phyloP scores from a whole-genome alignment of 139 green algal genomes.

The Trebouxia sp. region DNA sequence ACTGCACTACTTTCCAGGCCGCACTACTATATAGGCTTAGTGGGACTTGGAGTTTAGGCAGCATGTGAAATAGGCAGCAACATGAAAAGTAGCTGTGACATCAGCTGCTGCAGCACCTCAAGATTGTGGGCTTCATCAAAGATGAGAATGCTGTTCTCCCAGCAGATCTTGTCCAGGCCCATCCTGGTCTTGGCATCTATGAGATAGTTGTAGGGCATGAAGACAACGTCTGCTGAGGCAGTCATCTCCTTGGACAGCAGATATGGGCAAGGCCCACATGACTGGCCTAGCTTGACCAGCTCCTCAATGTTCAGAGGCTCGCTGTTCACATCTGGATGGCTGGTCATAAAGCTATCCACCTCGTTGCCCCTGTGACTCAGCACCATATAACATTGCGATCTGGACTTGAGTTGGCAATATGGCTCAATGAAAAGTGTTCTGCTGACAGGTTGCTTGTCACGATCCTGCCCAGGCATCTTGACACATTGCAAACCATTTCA shows the following conservation, averaged over 20 bases:
- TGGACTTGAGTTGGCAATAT: too few relatives aligned
- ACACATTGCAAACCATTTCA: too few relatives aligned
- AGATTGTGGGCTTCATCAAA: conserved; percentile 98
- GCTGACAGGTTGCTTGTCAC: too few relatives aligned
- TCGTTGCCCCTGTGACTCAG: conserved; percentile 43
- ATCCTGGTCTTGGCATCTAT: conserved; percentile 54
- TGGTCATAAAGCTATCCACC: conserved; percentile 46
- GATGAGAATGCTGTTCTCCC: conserved; percentile 82
- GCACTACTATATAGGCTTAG: neutral
- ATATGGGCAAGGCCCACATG: conserved; percentile 71
- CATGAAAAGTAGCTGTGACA: too few relatives aligned
- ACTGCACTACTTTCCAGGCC: too few relatives aligned
- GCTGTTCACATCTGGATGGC: conserved; percentile 49
- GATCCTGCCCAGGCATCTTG: too few relatives aligned
- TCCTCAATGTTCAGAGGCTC: conserved; percentile 90
- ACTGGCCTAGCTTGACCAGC: conserved; percentile 65
- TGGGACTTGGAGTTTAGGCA: neutral
- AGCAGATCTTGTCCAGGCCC: conserved; percentile 65
- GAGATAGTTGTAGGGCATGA: conserved; percentile 98
- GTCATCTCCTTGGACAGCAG: conserved; percentile 70
- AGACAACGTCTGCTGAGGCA: conserved; percentile 81
- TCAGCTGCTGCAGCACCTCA: conserved; percentile 64
- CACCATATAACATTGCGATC: too few relatives aligned
- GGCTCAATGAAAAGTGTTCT: too few relatives aligned
- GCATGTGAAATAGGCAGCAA: too few relatives aligned